Evolutionary conservation across 2,329 filamentous ascomycete genomes (phyloP), one percentile per base, ranked within the genome.

Genomic region (Alternaria tenuissima): DNA sequence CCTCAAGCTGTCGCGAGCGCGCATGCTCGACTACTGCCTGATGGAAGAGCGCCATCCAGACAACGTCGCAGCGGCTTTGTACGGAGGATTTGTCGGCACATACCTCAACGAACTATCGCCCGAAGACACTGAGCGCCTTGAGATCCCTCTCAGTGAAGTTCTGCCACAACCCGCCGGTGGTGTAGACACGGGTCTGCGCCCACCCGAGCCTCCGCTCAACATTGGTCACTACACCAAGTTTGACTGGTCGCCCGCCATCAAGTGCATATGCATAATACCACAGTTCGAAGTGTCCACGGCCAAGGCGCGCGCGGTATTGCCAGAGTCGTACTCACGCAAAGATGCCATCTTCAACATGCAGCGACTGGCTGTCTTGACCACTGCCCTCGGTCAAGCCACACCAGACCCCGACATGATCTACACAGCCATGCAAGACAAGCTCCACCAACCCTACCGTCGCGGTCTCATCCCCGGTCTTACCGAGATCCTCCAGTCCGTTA

Each of bases 211-310:
- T n/a, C 95, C 95, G 3, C 78, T 90, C 68, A 92, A 93, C 72
- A 98, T 99, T 71, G 95, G 94, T 49, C 94, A 97, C 79, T 96
- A 96, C 82, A 94, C 96, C 81, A 94, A 94, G 79, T 98, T 97
- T 80, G 88, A 89, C 42, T 98, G 94, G 94, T 91, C 93, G 59
- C 88, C 89, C 65, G 92, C 96, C 79, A 97, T 99, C 84, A 98
- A 97, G 84, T 94, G 94, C 63, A 90, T 99, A 66, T 93, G 94
- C 67, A 94, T 99, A 71, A 97, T 99, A 63, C 95, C 95, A 8
- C 88, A 97, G 71, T 99, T 98, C 75, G 92, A 97, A 78, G 94
- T 98, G 30, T 88, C 93, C n/a, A 99, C 95, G 1, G 93, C 94
- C 61, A 91, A 93, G 75, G 94, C 95, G 5, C 88, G 95, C 73